These are phyloP conservation scores for Artemisia princeps DNA, from an alignment of 140 eudicot species.

Conservation along the genomic window DNA sequence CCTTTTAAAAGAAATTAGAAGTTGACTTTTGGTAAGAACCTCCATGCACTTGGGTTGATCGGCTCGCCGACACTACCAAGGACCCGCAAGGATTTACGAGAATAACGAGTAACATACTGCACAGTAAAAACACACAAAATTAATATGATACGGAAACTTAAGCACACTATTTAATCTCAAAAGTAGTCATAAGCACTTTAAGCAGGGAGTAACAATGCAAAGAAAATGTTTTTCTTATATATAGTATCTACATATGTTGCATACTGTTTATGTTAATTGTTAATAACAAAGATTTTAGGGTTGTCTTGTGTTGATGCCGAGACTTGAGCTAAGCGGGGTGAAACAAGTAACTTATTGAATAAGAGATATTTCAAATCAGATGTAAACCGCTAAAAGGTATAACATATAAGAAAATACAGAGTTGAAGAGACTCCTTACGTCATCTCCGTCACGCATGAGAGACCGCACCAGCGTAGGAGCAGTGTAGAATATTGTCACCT, in stretches of 20 bases:
- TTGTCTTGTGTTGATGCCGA: not conserved
- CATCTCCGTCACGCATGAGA: constrained; percentile 93
- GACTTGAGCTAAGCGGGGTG: too few relatives aligned
- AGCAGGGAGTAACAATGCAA: too few relatives aligned
- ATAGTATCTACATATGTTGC: too few relatives aligned
- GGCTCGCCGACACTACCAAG: constrained; percentile 99
- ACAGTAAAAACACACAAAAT: constrained; percentile 30
- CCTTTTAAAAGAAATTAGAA: not conserved
- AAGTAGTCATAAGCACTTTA: too few relatives aligned
- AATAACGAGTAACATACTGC: constrained; percentile 82
- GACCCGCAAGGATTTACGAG: constrained; percentile 92
- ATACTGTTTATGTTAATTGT: not conserved
- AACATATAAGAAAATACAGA: constrained; percentile 10
- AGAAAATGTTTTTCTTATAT: too few relatives aligned
- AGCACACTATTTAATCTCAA: too few relatives aligned
- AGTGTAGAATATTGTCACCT: constrained; percentile 85
- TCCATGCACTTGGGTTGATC: constrained; percentile 99
- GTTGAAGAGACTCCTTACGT: constrained; percentile 40
- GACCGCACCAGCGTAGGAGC: constrained; percentile 97
- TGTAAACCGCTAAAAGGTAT: not conserved
- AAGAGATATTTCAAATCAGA: not conserved
- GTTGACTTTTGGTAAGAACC: constrained; percentile 36
- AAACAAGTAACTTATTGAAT: not conserved
- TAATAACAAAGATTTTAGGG: not conserved
- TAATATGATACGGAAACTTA: not conserved